Base-by-base conservation (phyloP, 345 rosid species). In the Pistacia atlantica region DNA sequence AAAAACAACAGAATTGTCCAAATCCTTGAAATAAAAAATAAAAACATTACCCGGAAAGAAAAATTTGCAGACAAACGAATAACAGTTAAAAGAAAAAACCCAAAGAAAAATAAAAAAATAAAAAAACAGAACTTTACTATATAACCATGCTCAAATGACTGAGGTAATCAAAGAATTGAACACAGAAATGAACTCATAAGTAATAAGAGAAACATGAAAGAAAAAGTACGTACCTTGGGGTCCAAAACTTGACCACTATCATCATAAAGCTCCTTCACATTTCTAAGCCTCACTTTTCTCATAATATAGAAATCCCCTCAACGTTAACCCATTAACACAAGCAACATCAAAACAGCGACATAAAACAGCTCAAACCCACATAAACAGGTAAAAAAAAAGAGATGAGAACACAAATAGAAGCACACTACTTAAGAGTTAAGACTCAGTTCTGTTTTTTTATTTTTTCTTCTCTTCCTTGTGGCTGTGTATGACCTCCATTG, bases 281-380 rank as follows among this genome's bases (percentile, higher is more conserved):
- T 67, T 79, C 71, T 75, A 31, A 78, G 71, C 79, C 56, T 78
- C 55, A 51, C 28, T 71, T 48, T 82, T 69, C 67, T 56, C 78
- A 71, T 78, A 31, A 35, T 17, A 13, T 25, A 25, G 25, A 54
- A 52, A 51, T 0, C 57, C 6, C 16, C 57, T 8, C 54, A 12
- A 67, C 49, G 56, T 55, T 33, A 28, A 65, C 57, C n/a, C 64
- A 52, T 58, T 8, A 51, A 56, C 22, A 17, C 11, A 35, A 63
- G 72, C 57, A 76, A 56, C 66, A 11, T 11, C 42, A 31, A 35
- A 13, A 52, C 70, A 25, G 63, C 75, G n/a, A 42, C 16, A 61
- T 37, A 62, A 46, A 56, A 18, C n/a, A 57, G 16, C 3, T 4
- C 57, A 54, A 54, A 54, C 20, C 18, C 57, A 54, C 57, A 13